Base-by-base conservation (phyloP, 768 basidiomycete genomes). In the Psilocybe cubensis region DNA sequence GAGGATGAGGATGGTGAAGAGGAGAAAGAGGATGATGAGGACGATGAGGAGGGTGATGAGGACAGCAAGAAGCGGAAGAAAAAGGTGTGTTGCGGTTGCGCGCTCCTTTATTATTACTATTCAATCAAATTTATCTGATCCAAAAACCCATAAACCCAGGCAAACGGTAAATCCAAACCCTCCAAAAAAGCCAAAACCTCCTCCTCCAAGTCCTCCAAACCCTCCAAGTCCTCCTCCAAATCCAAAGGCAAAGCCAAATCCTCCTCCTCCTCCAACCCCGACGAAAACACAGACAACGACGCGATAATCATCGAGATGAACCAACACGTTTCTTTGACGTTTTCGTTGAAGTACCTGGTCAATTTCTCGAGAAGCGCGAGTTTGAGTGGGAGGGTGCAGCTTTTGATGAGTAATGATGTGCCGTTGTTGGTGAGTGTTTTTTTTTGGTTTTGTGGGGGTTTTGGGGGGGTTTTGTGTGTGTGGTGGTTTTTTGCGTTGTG, bases 291-390 rank as follows among this genome's bases (percentile, higher is more conserved):
- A n/a, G n/a, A n/a, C 17, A 6, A 41, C 52, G 40, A 12, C 11
- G 84, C 80, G 44, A 88, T 96, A 46, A 71, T 76, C 59, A 90
- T 97, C 68, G 85, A 91, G 73, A 90, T 97, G 83, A 92, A 94
- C 68, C 88, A 91, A 70, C 86, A 92, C 61, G 96, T 99, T 60
- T 84, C 87, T 41, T 80, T 98, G 47, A 98, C 95, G 1, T 98
- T 98, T 79, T 94, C 92, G 28, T 79, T 98, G 65, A 98, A 98
- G 74, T 99, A 98, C 74, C 87, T 98, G 25, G 88, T 92, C 72
- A 98, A 97, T 77, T 98, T 99, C 68, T 86, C 94, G 51, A 98
- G 97, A 82, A 92, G 91, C 61, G 77, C 90, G 1, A 80, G 87
- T 27, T 76, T 99, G 48, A 54, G 54, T 20, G 33, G 53, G 33